Base-by-base conservation (phyloP, 495 filamentous ascomycete genomes). In the Niebla homalea region DNA sequence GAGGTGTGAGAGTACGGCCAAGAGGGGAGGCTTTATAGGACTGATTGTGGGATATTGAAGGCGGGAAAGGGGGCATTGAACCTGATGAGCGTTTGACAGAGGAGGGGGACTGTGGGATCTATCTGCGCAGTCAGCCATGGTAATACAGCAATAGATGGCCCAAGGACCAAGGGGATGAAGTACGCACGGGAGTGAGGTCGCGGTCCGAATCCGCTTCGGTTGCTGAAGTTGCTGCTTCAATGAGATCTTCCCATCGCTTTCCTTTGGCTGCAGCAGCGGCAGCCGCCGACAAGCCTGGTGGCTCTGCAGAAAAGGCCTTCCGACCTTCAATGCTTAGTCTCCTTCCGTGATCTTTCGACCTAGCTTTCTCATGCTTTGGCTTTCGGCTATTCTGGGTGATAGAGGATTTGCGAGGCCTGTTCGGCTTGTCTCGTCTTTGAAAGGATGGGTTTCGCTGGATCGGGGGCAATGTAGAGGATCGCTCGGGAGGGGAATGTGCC, bases 221-320 rank as follows among this genome's bases (percentile, higher is more conserved):
- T 10, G 87, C 87, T 35, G 86, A 93, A 15, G 88, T 83, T 20
- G 86, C 86, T 10, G 89, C 89, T 65, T 94, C 89, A 50, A 95
- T 89, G 53, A 95, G 67, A 64, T 95, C 89, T 65, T 94, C 87
- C 89, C 89, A 95, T 59, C 89, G 74, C 70, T 89, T 90, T 37
- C 87, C 86, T 64, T 81, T 85, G 40, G 82, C 77, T 54, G 76
- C 79, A 8, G 77, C 77, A n/a, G 73, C 78, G 0, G 67, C 69
- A n/a, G 29, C 29, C 29, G 29, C 14, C 29, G 29, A 32, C 19
- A 53, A 45, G 26, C 59, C 57, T 26, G 80, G 74, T 15, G 89
- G 87, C 63, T 94, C 89, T 21, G 86, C 85, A 3, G 87, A 93
- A 52, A 81, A 76, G 20, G 85, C 85, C 64, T 93, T 94, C 44